Conservation (phyloP, 1,139 yeast genomes). For the Pneumocystis sp. region DNA sequence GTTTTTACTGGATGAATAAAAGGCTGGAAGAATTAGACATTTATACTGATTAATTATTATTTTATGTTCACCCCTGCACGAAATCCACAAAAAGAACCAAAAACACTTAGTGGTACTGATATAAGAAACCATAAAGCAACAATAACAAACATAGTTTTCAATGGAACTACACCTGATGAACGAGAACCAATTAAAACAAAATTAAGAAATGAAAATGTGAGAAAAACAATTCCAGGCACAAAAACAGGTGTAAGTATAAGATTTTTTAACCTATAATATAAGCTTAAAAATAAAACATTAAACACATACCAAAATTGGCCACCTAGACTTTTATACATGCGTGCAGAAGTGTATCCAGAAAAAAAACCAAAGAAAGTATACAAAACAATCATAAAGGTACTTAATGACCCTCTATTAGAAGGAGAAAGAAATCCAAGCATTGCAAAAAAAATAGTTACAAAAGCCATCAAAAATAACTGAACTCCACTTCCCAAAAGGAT, state of each 20-base stretch:
- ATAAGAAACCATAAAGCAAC: conserved; percentile 71
- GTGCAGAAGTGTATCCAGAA: conserved; percentile 78
- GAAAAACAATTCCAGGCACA: conserved; percentile 67
- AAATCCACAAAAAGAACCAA: conserved; percentile 66
- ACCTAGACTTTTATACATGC: conserved; percentile 73
- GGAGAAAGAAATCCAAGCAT: conserved; percentile 83
- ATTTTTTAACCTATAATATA: conserved; percentile 26
- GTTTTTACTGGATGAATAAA: conserved; percentile 1
- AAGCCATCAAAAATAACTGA: conserved; percentile 66
- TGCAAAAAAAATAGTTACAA: conserved; percentile 66
- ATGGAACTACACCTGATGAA: conserved; percentile 91
- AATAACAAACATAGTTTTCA: conserved; percentile 75
- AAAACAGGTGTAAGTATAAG: conserved; percentile 66
- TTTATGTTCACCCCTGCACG: conserved; percentile 27
- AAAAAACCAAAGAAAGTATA: conserved; percentile 66
- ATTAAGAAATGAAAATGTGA: conserved; percentile 52
- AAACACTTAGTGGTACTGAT: conserved; percentile 68
- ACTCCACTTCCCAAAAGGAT: conserved; percentile 77
- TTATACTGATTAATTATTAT: background rate
- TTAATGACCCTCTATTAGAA: conserved; percentile 82
- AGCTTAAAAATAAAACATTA: background rate
- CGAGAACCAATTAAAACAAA: conserved; percentile 62
- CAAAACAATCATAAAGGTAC: conserved; percentile 75
- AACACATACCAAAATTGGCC: conserved; percentile 70
- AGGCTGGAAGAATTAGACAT: conserved; percentile 16